Evolutionary conservation across 257 asterid species (phyloP).

Genomic region (Perilla frutescens): DNA sequence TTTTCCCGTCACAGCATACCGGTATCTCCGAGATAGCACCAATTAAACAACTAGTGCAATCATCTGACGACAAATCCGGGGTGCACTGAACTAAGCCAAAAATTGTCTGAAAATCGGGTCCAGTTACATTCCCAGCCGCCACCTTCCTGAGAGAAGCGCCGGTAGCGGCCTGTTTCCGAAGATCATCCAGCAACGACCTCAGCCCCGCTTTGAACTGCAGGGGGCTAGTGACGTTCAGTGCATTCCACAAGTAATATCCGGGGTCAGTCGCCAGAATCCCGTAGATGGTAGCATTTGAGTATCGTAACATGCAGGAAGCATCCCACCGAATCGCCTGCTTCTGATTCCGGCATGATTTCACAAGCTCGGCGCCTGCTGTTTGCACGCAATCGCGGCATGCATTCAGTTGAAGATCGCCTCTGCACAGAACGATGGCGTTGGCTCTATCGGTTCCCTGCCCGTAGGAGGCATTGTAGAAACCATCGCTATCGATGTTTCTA

Average conservation of each 20-base stretch:
- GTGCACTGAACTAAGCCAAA: slow-evolving; percentile 41
- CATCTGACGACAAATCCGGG: slow-evolving; percentile 40
- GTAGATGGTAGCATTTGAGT: slow-evolving; percentile 39
- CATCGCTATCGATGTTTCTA: slow-evolving; percentile 23
- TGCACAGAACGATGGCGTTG: slow-evolving; percentile 40
- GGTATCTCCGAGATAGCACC: slow-evolving; percentile 11
- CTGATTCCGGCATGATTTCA: slow-evolving; percentile 32
- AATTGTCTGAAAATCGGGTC: slow-evolving; percentile 14
- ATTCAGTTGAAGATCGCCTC: slow-evolving; percentile 36
- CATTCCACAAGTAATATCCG: too few species aligned
- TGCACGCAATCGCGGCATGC: slow-evolving; percentile 35
- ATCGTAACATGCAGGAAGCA: slow-evolving; percentile 37
- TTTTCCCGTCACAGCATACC: not conserved
- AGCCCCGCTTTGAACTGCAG: slow-evolving; percentile 10
- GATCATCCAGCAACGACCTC: slow-evolving; percentile 23
- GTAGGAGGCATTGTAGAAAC: slow-evolving; percentile 41
- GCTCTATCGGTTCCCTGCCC: slow-evolving; percentile 35
- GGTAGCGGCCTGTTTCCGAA: slow-evolving; percentile 31
- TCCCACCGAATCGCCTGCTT: slow-evolving; percentile 37
- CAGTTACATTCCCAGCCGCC: slow-evolving; percentile 28
- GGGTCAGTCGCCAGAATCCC: not conserved
- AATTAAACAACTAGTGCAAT: slow-evolving; percentile 36
- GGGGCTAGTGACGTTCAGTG: not conserved
- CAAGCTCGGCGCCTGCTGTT: not conserved
- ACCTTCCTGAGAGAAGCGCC: slow-evolving; percentile 41